phyloP scores from a whole-genome alignment of 192 early-diverging fungal species.

The Spizellomyces punctatus region DNA sequence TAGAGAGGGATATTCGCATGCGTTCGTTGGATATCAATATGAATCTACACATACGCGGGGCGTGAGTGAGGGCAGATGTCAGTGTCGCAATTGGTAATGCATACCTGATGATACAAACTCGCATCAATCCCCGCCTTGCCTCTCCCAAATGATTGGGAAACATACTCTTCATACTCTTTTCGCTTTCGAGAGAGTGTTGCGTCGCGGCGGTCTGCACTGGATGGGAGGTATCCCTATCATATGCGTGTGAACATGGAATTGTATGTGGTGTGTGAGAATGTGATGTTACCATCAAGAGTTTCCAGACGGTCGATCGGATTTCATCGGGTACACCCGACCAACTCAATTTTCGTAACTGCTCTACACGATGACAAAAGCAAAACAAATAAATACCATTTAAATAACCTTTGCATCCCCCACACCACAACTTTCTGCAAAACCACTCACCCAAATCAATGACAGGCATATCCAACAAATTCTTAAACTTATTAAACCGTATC shows the following conservation, averaged over 20 bases:
- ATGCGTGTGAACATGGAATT: not conserved
- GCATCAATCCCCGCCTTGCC: slow-evolving; percentile 82
- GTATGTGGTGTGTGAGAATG: not conserved
- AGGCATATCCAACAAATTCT: slow-evolving; percentile 52
- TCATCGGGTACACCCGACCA: slow-evolving; percentile 93
- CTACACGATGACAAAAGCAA: slow-evolving; percentile 16
- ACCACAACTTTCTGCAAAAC: not conserved
- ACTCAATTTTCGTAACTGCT: slow-evolving; percentile 76
- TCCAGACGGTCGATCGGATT: slow-evolving; percentile 88
- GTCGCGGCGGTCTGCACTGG: slow-evolving; percentile 81
- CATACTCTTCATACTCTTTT: slow-evolving; percentile 90
- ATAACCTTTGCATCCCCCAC: not conserved
- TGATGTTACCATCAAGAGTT: slow-evolving; percentile 74
- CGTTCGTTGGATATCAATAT: slow-evolving; percentile 94
- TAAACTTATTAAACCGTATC: slow-evolving; percentile 63
- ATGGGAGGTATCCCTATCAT: slow-evolving; percentile 80
- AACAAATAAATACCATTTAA: not conserved
- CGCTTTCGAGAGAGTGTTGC: slow-evolving; percentile 85
- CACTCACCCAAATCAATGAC: slow-evolving; percentile 56
- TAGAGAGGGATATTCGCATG: slow-evolving; percentile 85
- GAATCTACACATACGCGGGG: too few relatives aligned
- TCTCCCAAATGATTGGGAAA: slow-evolving; percentile 76
- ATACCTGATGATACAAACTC: slow-evolving; percentile 86
- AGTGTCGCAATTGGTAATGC: not conserved
- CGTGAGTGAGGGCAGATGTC: not conserved